These are phyloP conservation scores for Posidonia oceanica DNA, from an alignment of 116 monocot species.

Conservation along the genomic window DNA sequence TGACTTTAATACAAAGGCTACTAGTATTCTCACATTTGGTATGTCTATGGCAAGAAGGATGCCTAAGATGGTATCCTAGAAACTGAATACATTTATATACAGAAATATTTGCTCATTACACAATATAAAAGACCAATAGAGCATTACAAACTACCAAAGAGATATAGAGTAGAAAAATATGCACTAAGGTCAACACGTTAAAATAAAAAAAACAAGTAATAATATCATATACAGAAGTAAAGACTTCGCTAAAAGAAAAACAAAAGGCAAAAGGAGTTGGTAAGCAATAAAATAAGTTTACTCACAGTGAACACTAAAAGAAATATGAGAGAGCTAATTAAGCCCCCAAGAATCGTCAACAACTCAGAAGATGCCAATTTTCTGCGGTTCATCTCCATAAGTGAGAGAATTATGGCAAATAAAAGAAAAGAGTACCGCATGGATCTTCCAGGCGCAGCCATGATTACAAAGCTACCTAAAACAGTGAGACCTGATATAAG, in stretches of 20 bases:
- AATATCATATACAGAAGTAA: background rate
- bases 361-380: constrained; percentile 77
- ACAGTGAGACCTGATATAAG: too few species aligned
- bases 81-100: too few species aligned
- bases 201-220: background rate
- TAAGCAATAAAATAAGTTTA: constrained; percentile 1
- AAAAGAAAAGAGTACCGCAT: constrained; percentile 75
- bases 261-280: background rate
- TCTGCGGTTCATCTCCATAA: constrained; percentile 74
- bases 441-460: constrained; percentile 63
- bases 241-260: background rate
- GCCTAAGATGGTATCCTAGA: too few species aligned
- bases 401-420: constrained; percentile 60
- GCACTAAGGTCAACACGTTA: background rate
- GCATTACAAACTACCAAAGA: too few species aligned
- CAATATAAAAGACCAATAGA: too few species aligned
- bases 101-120: too few species aligned
- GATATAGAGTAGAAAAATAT: too few species aligned
- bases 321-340: constrained; percentile 80
- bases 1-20: too few species aligned
- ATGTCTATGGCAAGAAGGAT: too few species aligned
- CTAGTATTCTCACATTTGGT: too few species aligned
- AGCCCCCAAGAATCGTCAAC: constrained; percentile 77
- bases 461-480: constrained; percentile 8
- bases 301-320: constrained; percentile 66